These are phyloP conservation scores for Pichia scutulata DNA, from an alignment of 805 yeast genomes.

Conservation along the genomic window DNA sequence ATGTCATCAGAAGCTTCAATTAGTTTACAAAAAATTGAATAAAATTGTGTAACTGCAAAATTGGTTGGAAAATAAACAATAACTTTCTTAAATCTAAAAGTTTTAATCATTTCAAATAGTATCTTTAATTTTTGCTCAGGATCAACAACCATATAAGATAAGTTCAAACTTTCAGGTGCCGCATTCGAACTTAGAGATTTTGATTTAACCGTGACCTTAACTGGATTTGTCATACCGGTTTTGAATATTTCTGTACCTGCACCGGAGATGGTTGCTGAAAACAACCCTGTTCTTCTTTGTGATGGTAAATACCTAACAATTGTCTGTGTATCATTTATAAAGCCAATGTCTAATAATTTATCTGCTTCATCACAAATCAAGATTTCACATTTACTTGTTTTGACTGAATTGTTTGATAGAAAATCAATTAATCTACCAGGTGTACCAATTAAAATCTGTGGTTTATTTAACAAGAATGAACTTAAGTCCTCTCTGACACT, in stretches of 20 bases:
- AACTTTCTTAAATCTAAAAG: constrained; percentile 60
- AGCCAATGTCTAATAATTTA: constrained; percentile 70
- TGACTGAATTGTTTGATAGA: constrained; percentile 48
- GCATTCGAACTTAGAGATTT: constrained; percentile 21
- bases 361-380: constrained; percentile 92
- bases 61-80: constrained; percentile 94
- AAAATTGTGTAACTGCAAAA: constrained; percentile 70
- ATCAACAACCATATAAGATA: constrained; percentile 51
- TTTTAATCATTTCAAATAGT: constrained; percentile 44
- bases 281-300: constrained; percentile 88
- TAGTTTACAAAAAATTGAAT: constrained; percentile 43
- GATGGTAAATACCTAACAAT: constrained; percentile 71
- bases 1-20: constrained; percentile 20
- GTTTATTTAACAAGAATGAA: constrained; percentile 41
- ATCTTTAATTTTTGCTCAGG: constrained; percentile 57
- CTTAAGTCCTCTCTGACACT: constrained; percentile 67
- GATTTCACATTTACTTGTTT: constrained; percentile 58
- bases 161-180: constrained; percentile 56
- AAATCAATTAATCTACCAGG: constrained; percentile 87
- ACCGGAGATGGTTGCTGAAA: constrained; percentile 85
- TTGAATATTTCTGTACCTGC: constrained; percentile 74
- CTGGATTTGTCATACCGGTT: constrained; percentile 91
- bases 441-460: constrained; percentile 81
- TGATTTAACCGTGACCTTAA: constrained; percentile 70
- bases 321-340: constrained; percentile 56